Base-by-base conservation (phyloP, 2,329 filamentous ascomycete species). In the Aspergillus fumigatiaffinis region DNA sequence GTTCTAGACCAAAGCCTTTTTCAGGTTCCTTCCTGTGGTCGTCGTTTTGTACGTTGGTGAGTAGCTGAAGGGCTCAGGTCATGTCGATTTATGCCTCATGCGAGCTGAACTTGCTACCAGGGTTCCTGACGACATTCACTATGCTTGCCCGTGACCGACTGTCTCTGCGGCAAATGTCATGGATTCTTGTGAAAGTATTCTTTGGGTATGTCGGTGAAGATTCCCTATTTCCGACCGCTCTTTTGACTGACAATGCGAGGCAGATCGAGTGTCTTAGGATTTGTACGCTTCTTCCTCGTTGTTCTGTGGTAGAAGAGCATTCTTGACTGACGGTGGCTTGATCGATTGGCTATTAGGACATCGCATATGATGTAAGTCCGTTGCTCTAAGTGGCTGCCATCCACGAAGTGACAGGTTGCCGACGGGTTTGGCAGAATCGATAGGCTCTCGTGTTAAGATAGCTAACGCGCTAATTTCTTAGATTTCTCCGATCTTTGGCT, bases 41-140 rank as follows among this genome's bases (percentile, higher is more conserved):
- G 78, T 91, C 50, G 88, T 96, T 54, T 77, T 96, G 53, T 96
- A 96, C 70, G 77, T 94, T 50, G 91, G 83, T 85, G 67, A 59
- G 71, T 68, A 55, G 56, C 8, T 51, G 32, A 28, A 26, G 20
- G 17, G 46, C 5, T 25, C 21, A 26, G 44, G 12, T 23, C 44
- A 12, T 26, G 12, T 9, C 26, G 42, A 56, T 14, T 23, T 20
- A 51, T 51, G 38, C 51, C 58, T 54, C 52, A 61, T 49, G 32
- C 46, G 47, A 51, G 56, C 56, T 47, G 44, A 23, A 53, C 29
- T 53, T 29, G 14, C 32, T 53, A 60, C 41, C 61, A 84, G 85
- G 92, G 50, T 97, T 97, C 73, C 77, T 96, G 35, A 96, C 92
- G 0, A 96, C 91, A 3, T 86, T 86, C 62, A 82, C 81, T 3